Evolutionary conservation across 148 eudicot genomes (phyloP).

Genomic region (Rhododendron vialii): DNA sequence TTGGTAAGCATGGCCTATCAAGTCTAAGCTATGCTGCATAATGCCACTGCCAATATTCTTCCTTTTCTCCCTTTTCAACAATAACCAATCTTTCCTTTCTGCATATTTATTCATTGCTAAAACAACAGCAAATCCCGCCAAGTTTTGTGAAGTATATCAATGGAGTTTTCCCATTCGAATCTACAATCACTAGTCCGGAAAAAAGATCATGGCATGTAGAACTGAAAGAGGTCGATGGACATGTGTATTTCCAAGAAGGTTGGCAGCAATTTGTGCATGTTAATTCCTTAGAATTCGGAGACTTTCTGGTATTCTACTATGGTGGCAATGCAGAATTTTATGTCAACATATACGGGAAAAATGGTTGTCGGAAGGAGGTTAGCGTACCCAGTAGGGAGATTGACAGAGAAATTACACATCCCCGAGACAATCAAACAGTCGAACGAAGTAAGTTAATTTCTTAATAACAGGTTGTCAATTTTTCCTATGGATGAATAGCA

Average conservation of each 20-base stretch:
- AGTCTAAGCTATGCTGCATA: not conserved
- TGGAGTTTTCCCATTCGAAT: slow-evolving; percentile 8
- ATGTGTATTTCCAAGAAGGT: slow-evolving; percentile 12
- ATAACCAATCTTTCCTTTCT: not conserved
- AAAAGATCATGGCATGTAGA: slow-evolving; percentile 16
- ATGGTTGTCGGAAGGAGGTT: slow-evolving; percentile 15
- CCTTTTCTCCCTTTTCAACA: not conserved
- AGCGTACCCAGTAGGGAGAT: not conserved
- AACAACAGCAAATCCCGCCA: slow-evolving; percentile 10
- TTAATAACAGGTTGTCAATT: not conserved
- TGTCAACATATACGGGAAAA: slow-evolving; percentile 8
- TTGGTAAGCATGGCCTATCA: not conserved
- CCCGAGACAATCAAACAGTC: not conserved
- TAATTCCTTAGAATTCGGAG: slow-evolving; percentile 15
- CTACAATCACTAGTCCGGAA: slow-evolving; percentile 1
- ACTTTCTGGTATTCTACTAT: slow-evolving; percentile 16
- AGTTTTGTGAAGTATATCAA: slow-evolving; percentile 1
- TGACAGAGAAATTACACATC: not conserved
- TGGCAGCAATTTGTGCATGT: slow-evolving; percentile 19
- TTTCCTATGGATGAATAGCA: not conserved
- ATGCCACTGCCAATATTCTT: not conserved
- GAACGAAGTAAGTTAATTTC: slow-evolving; percentile 2
- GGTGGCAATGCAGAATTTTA: slow-evolving; percentile 1
- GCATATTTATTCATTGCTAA: not conserved
- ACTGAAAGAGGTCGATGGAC: not conserved